phyloP scores from a whole-genome alignment of 176 grass and related monocot species.

The Aegilops speltoides region DNA sequence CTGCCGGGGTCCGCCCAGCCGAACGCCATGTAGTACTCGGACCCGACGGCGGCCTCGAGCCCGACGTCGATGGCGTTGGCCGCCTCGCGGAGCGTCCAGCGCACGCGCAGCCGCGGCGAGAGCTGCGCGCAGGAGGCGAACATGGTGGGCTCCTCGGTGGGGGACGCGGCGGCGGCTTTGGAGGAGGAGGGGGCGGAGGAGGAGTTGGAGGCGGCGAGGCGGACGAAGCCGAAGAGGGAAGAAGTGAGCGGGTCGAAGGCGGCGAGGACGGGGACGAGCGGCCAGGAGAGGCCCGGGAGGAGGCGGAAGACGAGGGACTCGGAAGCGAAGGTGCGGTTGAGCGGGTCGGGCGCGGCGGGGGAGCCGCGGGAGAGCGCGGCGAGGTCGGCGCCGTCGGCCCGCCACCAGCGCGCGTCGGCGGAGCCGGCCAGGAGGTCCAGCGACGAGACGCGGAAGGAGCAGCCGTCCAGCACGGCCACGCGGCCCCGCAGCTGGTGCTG shows the following conservation, averaged over 20 bases:
- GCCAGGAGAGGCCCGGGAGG: slow-evolving; percentile 60
- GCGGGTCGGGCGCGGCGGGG: slow-evolving; percentile 34
- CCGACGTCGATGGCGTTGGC: slow-evolving; percentile 70
- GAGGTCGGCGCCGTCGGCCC: slow-evolving; percentile 56
- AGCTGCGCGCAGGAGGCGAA: slow-evolving; percentile 69
- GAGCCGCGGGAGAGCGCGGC: slow-evolving; percentile 47
- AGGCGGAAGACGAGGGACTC: slow-evolving; percentile 60
- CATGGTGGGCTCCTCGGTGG: slow-evolving; percentile 54
- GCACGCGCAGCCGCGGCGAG: slow-evolving; percentile 60
- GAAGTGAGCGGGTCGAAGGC: slow-evolving; percentile 86
- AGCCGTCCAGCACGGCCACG: slow-evolving; percentile 70
- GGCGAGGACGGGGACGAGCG: slow-evolving; percentile 64
- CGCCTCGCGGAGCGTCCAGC: slow-evolving; percentile 70
- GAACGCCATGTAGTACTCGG: slow-evolving; percentile 94
- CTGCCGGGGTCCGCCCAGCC: slow-evolving; percentile 62
- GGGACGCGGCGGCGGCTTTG: background rate
- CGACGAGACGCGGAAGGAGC: slow-evolving; percentile 70
- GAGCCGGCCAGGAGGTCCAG: slow-evolving; percentile 95
- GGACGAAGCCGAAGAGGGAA: slow-evolving; percentile 82
- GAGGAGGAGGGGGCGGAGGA: background rate
- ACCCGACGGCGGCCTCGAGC: slow-evolving; percentile 69
- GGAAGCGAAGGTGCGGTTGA: slow-evolving; percentile 63
- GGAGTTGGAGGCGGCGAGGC: slow-evolving; percentile 19
- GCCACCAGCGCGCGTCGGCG: slow-evolving; percentile 64
- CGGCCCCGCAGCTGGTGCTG: slow-evolving; percentile 94